phyloP scores from a whole-genome alignment of 257 asterid genomes.

The Nicotiana attenuata region DNA sequence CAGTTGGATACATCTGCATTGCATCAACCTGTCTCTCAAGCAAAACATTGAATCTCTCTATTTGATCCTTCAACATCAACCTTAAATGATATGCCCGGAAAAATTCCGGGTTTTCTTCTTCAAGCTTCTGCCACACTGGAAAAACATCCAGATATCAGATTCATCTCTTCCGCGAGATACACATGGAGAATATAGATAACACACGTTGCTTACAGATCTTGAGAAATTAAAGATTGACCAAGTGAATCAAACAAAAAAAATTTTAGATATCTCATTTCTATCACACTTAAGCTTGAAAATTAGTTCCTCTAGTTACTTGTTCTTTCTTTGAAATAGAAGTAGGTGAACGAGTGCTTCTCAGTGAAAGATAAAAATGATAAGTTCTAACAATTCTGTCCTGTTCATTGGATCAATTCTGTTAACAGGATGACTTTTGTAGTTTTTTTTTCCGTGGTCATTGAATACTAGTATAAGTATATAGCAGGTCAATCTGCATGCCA shows the following conservation, averaged over 20 bases:
- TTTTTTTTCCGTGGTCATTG: background rate
- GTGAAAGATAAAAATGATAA: background rate
- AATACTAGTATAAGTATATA: background rate
- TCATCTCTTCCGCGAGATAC: background rate
- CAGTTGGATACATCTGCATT: constrained; percentile 41
- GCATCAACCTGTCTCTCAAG: constrained; percentile 78
- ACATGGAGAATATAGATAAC: background rate
- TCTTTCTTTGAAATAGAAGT: background rate
- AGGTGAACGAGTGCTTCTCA: background rate
- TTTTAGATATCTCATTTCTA: background rate
- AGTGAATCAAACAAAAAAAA: background rate
- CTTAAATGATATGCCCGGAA: constrained; percentile 77
- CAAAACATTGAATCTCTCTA: constrained; percentile 62
- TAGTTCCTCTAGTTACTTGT: background rate
- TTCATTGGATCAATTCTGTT: constrained; percentile 1
- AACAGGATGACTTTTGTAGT: background rate
- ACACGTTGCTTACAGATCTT: background rate
- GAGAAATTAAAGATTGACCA: background rate
- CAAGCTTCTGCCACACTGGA: constrained; percentile 98
- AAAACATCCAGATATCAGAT: constrained; percentile 17
- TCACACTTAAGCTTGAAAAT: background rate
- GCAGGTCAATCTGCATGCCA: background rate
- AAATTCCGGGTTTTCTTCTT: constrained; percentile 76
- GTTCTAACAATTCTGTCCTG: background rate
- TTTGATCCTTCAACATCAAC: constrained; percentile 81